These are phyloP conservation scores for Cicer bijugum DNA, from an alignment of 306 rosid species.

Conservation along the genomic window DNA sequence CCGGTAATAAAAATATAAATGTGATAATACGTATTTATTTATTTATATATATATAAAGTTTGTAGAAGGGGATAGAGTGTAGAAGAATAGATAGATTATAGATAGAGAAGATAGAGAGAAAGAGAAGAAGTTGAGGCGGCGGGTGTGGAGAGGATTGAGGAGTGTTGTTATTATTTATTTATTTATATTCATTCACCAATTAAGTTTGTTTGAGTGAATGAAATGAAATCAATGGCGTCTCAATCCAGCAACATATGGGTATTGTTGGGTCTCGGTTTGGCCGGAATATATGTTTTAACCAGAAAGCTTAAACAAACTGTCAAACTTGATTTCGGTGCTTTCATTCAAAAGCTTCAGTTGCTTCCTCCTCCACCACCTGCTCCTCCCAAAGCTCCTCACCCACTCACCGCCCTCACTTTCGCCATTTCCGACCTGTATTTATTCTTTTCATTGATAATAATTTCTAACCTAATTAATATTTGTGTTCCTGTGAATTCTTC, in stretches of 20 bases:
- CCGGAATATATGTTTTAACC: conserved; percentile 73
- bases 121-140: conserved; percentile 19
- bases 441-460: no score
- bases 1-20: no score
- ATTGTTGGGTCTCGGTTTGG: conserved; percentile 78
- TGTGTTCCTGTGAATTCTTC: background rate
- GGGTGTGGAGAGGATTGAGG: background rate
- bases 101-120: background rate
- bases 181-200: no score
- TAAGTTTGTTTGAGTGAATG: background rate
- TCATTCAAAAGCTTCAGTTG: conserved; percentile 64
- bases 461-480: no score
- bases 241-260: conserved; percentile 88
- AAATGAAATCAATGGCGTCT: conserved; percentile 57
- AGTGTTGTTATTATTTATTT: no score
- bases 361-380: conserved; percentile 96
- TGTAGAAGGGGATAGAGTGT: background rate
- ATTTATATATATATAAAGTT: no score
- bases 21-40: no score
- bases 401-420: conserved; percentile 80
- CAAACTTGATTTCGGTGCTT: conserved; percentile 87
- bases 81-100: background rate
- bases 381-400: conserved; percentile 98
- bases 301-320: conserved; percentile 70
- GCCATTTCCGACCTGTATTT: conserved; percentile 82